phyloP scores from a whole-genome alignment of 495 filamentous ascomycete genomes.

The Podospora fimiseda region DNA sequence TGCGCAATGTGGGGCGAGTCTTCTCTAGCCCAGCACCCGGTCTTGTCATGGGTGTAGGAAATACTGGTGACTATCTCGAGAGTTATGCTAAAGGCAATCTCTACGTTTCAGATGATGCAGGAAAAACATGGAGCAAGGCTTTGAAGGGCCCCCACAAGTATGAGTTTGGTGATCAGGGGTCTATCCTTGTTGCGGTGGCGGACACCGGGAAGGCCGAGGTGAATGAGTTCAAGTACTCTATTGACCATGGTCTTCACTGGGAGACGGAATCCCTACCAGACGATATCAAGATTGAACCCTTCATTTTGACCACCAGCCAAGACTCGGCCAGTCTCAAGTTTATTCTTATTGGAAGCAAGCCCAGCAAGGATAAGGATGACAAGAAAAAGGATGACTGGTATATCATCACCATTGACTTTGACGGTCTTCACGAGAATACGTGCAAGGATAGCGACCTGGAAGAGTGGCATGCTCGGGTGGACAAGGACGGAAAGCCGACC shows the following conservation, averaged over 20 bases:
- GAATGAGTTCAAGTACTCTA: conserved; percentile 62
- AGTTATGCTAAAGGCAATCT: conserved; percentile 62
- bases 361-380: conserved; percentile 30
- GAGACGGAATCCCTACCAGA: conserved; percentile 53
- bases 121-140: conserved; percentile 70
- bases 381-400: conserved; percentile 40
- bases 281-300: conserved; percentile 56
- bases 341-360: conserved; percentile 49
- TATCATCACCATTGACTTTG: conserved; percentile 75
- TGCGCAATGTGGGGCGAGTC: conserved; percentile 72
- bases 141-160: conserved; percentile 83
- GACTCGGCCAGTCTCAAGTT: conserved; percentile 92
- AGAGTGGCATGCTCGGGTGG: conserved; percentile 74
- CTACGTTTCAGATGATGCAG: conserved; percentile 87
- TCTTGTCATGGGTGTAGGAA: conserved; percentile 86
- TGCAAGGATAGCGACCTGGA: conserved; percentile 80
- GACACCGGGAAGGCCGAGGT: conserved; percentile 59
- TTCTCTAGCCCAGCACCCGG: conserved; percentile 93
- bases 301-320: conserved; percentile 72
- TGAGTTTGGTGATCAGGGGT: conserved; percentile 88
- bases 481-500: conserved; percentile 70
- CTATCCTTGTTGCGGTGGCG: conserved; percentile 72
- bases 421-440: conserved; percentile 68
- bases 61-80: conserved; percentile 67
- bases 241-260: conserved; percentile 85